Evolutionary conservation across 257 asterid genomes (phyloP).

Genomic region (Linderniella brevidens): DNA sequence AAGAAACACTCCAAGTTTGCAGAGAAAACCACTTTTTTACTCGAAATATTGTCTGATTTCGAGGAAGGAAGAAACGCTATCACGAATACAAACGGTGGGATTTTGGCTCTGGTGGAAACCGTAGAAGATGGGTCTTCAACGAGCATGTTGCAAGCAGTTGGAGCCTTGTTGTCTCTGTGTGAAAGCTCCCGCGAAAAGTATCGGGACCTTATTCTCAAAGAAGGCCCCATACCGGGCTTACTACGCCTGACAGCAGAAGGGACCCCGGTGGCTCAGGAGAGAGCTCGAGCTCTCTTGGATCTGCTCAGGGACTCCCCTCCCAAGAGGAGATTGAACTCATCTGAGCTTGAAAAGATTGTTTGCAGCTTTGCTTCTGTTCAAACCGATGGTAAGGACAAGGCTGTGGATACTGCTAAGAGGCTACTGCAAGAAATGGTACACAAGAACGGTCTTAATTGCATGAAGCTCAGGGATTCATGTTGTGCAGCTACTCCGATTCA

Average conservation of each 20-base stretch:
- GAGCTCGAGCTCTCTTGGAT: constrained; percentile 62
- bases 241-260: constrained; percentile 79
- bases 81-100: constrained; percentile 39
- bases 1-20: constrained; percentile 77
- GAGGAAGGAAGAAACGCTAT: constrained; percentile 64
- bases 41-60: constrained; percentile 45
- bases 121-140: constrained; percentile 73
- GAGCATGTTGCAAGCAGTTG: constrained; percentile 71
- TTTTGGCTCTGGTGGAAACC: constrained; percentile 61
- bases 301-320: constrained; percentile 51
- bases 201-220: constrained; percentile 59
- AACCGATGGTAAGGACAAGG: constrained; percentile 54
- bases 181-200: constrained; percentile 56
- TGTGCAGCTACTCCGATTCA: constrained; percentile 18
- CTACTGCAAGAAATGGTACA: constrained; percentile 54
- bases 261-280: constrained; percentile 48
- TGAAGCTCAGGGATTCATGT: constrained; percentile 21
- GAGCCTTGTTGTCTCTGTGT: constrained; percentile 50
- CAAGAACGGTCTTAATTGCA: constrained; percentile 32
- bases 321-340: constrained; percentile 33
- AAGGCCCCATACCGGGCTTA: constrained; percentile 88
- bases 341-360: constrained; percentile 56
- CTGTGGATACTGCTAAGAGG: constrained; percentile 70
- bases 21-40: constrained; percentile 62
- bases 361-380: constrained; percentile 55